A percentile compares a stretch with the other conserved stretches of the same genome.
These are phyloP conservation scores for Porcisia hertigi DNA, from an alignment of 208 protist genomes.

Conservation along the genomic window DNA sequence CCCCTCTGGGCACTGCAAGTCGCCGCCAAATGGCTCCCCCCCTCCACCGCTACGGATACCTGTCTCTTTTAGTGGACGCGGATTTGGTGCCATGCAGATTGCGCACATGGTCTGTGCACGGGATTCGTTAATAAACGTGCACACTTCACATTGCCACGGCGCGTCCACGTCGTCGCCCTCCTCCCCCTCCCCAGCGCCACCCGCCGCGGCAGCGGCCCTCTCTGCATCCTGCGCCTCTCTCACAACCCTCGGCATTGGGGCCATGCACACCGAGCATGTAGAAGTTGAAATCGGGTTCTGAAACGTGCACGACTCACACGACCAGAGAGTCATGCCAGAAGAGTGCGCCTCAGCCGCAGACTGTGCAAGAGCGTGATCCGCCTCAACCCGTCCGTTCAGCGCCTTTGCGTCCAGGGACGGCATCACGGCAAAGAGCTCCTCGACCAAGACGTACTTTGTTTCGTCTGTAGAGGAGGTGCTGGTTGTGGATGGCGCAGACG, in stretches of 20 bases:
- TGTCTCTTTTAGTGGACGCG: constrained; percentile 28
- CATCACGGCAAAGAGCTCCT: constrained; percentile 28
- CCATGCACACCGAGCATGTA: constrained; percentile 44
- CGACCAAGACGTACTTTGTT: constrained; percentile 9
- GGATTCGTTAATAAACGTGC: constrained; percentile 67
- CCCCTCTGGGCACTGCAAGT: constrained; percentile 67
- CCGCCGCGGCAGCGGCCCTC: constrained; percentile 3
- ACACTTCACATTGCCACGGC: constrained; percentile 56
- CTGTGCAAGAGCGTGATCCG: not conserved
- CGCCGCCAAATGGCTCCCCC: constrained; percentile 3
- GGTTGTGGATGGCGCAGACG: not conserved
- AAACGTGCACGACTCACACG: constrained; percentile 55
- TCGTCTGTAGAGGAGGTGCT: not conserved
- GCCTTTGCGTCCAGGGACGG: constrained; percentile 23
- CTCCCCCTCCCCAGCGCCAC: constrained; percentile 2
- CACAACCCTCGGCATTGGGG: constrained; percentile 28
- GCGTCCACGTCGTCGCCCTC: constrained; percentile 41
- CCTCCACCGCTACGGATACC: not conserved
- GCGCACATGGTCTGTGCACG: constrained; percentile 38
- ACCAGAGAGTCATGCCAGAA: constrained; percentile 26
- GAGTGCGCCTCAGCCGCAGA: not conserved
- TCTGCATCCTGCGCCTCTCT: constrained; percentile 17
- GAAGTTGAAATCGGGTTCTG: constrained; percentile 32
- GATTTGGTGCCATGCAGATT: constrained; percentile 58
- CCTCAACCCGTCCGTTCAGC: constrained; percentile 24